Evolutionary conservation across 306 rosid genomes (phyloP).

Genomic region (Citrullus amarus): DNA sequence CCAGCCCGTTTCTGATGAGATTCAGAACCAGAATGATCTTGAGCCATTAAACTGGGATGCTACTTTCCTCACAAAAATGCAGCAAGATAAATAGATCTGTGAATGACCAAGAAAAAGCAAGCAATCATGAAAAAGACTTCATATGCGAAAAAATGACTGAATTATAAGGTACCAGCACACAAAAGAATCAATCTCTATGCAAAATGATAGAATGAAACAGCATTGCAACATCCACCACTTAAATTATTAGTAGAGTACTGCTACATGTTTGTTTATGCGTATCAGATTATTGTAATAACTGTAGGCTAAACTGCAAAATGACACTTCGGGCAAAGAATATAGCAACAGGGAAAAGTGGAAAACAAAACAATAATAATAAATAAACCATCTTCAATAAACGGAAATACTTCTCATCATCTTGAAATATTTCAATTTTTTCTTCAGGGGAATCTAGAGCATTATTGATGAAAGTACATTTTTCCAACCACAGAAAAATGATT

Average conservation of each 20-base stretch:
- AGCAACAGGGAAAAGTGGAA: not conserved
- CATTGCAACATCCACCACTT: not conserved
- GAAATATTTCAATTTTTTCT: not conserved
- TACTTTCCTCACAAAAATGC: constrained; percentile 17
- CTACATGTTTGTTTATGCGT: not conserved
- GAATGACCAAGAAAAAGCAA: not conserved
- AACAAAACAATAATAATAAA: not conserved
- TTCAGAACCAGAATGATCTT: constrained; percentile 37
- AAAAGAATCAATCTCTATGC: not conserved
- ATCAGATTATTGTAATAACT: not conserved
- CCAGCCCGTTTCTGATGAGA: constrained; percentile 58
- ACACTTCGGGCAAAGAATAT: not conserved
- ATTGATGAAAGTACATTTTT: not conserved
- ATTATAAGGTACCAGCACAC: not conserved
- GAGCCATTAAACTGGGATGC: constrained; percentile 38
- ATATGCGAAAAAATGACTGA: not conserved
- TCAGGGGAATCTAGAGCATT: not conserved
- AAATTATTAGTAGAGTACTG: not conserved
- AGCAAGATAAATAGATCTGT: not conserved
- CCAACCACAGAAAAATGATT: constrained; percentile 1
- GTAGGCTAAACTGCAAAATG: not conserved
- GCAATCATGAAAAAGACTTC: not conserved
- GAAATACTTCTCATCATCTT: not conserved
- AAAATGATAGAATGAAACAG: not conserved
- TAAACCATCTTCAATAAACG: not conserved